Percentiles rank a stretch among this genome's conserved stretches.
Conservation (phyloP, 306 rosid genomes). For the Sicyos edulis region DNA sequence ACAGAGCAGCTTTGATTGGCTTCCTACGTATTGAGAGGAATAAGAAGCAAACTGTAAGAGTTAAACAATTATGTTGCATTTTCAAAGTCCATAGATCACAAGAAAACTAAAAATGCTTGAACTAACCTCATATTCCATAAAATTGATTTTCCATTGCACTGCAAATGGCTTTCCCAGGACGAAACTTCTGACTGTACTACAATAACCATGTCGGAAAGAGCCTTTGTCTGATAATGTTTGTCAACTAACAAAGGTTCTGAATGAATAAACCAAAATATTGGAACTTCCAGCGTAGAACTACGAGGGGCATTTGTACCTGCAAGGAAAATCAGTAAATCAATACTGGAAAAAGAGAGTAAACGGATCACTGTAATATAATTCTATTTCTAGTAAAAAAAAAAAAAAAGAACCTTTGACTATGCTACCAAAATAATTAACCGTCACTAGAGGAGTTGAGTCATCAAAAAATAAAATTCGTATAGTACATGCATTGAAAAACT, state of each 20-base stretch:
- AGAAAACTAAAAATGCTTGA: conserved; percentile 18
- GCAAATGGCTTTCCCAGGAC: conserved; percentile 94
- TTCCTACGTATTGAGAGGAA: too few relatives aligned
- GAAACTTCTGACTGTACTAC: conserved; percentile 84
- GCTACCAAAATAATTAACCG: too few relatives aligned
- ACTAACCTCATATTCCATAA: conserved; percentile 74
- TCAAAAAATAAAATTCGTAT: background rate
- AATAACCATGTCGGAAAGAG: conserved; percentile 87
- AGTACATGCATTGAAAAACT: background rate
- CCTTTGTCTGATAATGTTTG: conserved; percentile 87
- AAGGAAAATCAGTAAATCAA: conserved; percentile 16
- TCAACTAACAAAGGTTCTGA: conserved; percentile 81
- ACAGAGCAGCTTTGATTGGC: too few relatives aligned
- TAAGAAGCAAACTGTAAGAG: background rate
- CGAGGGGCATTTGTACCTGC: conserved; percentile 77
- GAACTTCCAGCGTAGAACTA: conserved; percentile 87
- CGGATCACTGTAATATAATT: background rate
- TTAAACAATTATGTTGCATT: too few relatives aligned
- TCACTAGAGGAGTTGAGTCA: too few relatives aligned
- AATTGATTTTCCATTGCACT: conserved; percentile 86
- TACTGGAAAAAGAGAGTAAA: background rate
- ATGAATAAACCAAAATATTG: conserved; percentile 87
- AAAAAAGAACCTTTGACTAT: too few relatives aligned
- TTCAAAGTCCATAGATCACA: background rate
- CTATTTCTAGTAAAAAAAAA: too few relatives aligned